Conservation (phyloP, 257 asterid species). For the Solanum piurae region DNA sequence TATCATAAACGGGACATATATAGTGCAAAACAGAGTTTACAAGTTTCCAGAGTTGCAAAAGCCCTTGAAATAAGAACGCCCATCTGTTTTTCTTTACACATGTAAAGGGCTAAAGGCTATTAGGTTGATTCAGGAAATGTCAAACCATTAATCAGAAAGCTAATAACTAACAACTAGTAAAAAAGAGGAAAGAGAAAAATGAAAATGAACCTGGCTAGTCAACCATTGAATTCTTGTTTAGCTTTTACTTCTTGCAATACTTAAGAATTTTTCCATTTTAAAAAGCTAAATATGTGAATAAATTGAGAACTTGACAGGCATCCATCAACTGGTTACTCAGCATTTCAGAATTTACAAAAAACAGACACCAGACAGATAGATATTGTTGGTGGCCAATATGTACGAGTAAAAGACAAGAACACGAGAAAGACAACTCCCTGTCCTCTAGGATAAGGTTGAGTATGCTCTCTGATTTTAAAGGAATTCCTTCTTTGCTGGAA, state of each 20-base stretch:
- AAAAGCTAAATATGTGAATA: neutral
- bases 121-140: neutral
- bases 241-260: neutral
- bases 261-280: neutral
- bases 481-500: neutral
- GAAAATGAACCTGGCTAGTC: neutral
- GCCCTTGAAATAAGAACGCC: neutral
- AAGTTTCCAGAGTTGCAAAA: neutral
- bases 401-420: neutral
- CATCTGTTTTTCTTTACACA: neutral
- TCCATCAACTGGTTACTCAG: neutral
- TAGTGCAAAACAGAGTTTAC: neutral
- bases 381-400: neutral
- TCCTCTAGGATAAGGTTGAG: neutral
- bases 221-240: neutral
- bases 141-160: neutral
- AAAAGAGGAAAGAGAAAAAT: neutral
- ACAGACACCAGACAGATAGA: neutral
- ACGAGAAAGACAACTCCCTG: neutral
- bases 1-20: neutral
- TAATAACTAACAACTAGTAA: neutral
- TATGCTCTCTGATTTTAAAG: neutral
- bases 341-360: neutral
- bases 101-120: neutral
- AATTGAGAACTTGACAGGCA: neutral